Percentiles rank a stretch among this genome's conserved stretches.
Conservation (phyloP, 768 basidiomycete species). For the Wakefieldia striispora region DNA sequence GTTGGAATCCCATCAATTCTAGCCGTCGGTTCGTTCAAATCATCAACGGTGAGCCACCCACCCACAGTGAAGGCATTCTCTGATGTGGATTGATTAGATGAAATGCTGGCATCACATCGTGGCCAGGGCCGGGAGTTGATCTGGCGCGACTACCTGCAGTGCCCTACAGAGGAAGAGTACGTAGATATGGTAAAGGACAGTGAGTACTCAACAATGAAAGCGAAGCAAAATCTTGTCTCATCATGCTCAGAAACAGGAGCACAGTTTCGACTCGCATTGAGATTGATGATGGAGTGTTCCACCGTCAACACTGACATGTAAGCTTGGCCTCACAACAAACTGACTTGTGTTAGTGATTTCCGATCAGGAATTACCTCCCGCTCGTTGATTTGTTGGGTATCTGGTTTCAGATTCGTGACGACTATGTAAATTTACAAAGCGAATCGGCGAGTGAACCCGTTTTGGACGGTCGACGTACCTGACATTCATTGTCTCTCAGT, state of each 20-base stretch:
- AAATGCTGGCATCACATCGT: constrained; percentile 82
- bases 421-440: constrained; percentile 42
- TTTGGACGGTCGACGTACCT: not conserved
- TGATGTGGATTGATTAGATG: constrained; percentile 34
- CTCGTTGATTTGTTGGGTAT: constrained; percentile 56
- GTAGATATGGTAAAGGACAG: constrained; percentile 95
- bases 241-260: constrained; percentile 82
- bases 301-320: constrained; percentile 59
- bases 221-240: not conserved
- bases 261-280: constrained; percentile 84
- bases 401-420: constrained; percentile 60
- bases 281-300: constrained; percentile 91
- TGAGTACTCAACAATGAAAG: constrained; percentile 32
- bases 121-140: constrained; percentile 92
- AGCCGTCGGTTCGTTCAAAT: constrained; percentile 59
- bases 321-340: constrained; percentile 18
- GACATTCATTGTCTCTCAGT: constrained; percentile 44
- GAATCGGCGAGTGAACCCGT: constrained; percentile 8
- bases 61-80: not conserved
- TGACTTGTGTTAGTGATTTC: not conserved
- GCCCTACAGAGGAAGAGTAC: constrained; percentile 94
- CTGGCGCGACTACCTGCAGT: constrained; percentile 88
- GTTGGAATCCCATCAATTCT: constrained; percentile 7
- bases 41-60: constrained; percentile 58
- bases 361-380: constrained; percentile 51